Evolutionary conservation across 228 moss, liverwort and hornwort species (phyloP), one percentile per base, ranked within the genome.

Genomic region (Sphagnum magellanicum): DNA sequence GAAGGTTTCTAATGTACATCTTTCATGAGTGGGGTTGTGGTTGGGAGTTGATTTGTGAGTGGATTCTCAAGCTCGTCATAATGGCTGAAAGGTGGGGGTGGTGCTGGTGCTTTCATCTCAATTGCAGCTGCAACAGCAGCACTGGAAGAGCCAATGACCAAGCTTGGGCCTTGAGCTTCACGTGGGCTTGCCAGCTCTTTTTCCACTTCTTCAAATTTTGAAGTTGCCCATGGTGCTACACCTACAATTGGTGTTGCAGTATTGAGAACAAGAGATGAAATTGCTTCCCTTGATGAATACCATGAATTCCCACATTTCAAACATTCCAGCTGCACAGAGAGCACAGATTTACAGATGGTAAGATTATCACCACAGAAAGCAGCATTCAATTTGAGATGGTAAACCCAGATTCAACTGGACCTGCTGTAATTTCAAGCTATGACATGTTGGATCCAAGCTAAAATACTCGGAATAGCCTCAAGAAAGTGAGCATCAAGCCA

Each of bases 261-360:
- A 49, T 87, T 86, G 10, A 89, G 83, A 75, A 89, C 91, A 51
- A 93, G 59, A 6, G 88, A 83, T 65, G 97, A 88, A 52, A 93
- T 80, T 6, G 90, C 81, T 79, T 98, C 93, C 66, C 91, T 82
- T 58, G 90, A 86, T 58, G 84, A 89, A 76, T 97, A 97, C 97
- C 97, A 97, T 7, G 93, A 88, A 64, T 91, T 74, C 50, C 97
- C 97, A 81, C 97, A 97, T 68, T 97, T 97, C 74, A 93, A 51
- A 63, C 97, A 97, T 72, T 97, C 97, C 62, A 97, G 77, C 91
- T 94, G 84, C 75, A 77, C 16, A 51, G 17, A 48, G 50, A 65
- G 32, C 32, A 32, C 32, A 32, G 32, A 32, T 32, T 32, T 32
- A 32, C 32, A 32, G 32, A 32, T 32, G 32, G 32, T 32, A 32